Evolutionary conservation across 768 basidiomycete species (phyloP), one percentile per base, ranked within the genome.

Genomic region (Panaeolus papilionaceus): DNA sequence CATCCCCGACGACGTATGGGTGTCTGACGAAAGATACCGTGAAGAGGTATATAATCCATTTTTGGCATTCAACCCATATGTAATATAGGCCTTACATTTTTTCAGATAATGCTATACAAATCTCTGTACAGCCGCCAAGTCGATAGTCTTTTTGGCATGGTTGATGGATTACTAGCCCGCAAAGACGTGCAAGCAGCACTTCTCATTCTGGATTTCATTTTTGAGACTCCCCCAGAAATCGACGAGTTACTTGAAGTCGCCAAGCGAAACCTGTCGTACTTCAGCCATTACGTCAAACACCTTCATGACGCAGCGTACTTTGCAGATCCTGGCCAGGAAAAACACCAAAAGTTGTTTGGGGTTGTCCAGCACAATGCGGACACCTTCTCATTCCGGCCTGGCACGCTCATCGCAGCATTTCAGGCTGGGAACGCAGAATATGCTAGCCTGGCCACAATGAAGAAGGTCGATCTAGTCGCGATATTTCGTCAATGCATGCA

Each of bases 171-270:
- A 67, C 64, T 71, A 28, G 18, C 61, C n/a, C 65, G 64, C 28
- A 67, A 73, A 0, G 79, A 80, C 38, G 8, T 44, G 1, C 68
- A 78, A 8, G 79, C 82, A 0, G 81, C 82, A 11, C 68, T 85
- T 0, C 75, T 86, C 4, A 84, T 83, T 63, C 70, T 86, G 11
- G 82, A 86, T 67, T 79, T 82, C 65, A 71, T 76, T 49, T 86
- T 84, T 69, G 64, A 69, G 10, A 64, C 66, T 10, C 70, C 76
- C 4, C 76, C 78, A 7, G 63, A 62, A 3, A 71, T 82, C 18
- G 67, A 71, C 10, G 70, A 72, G 4, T 23, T 23, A 23, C 23
- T 23, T 23, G 23, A 23, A 23, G 23, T 23, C 23, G 23, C 23
- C 23, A 23, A 23, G 23, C 33, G 67, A 1, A 71, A 74, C n/a